Evolutionary conservation across 2,329 filamentous ascomycete genomes (phyloP), one percentile per base, ranked within the genome.

Genomic region (Talaromyces sp.): DNA sequence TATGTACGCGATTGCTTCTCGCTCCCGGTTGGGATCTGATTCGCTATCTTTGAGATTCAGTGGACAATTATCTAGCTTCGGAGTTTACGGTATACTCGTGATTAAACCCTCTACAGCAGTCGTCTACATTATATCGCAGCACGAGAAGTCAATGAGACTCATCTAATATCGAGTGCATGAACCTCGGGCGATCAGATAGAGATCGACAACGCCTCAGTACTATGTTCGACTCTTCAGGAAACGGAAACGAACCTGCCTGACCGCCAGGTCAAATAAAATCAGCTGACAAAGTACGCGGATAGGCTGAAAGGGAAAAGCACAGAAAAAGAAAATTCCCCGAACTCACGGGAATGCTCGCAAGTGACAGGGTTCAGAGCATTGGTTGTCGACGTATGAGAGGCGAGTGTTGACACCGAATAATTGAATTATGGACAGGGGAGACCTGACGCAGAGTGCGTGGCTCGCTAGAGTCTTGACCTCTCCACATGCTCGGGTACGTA

Each of bases 261-360:
- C 59, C 43, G 59, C 58, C 27, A 52, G 22, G 59, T 52, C 45
- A 50, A 35, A 47, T 16, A 35, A 35, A 56, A 22, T 56, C 52
- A 56, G 33, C 35, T 56, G 49, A 57, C 10, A 33, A 58, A 43
- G 39, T 41, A 58, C 56, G n/a, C 27, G 22, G 14, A 41, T 10
- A 58, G 56, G 35, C 11, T 19, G 9, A 27, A 58, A 4, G 39
- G 37, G 27, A 61, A 49, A 50, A 57, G 49, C n/a, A 63, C 35
- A 43, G 31, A 62, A 62, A 56, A 56, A 62, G 50, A 43, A 56
- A 63, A 63, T 47, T 57, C 60, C 39, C 60, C 60, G 60, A 62
- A 8, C 41, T 22, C 58, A 50, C 39, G 19, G 19, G 16, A 37
- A 47, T 24, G 16, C 58, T 60, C 27, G 39, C 27, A 16, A 43